Percentiles rank a stretch among this genome's conserved stretches.
phyloP scores from a whole-genome alignment of 1,284 basidiomycete genomes.

The Malassezia cuniculi region DNA sequence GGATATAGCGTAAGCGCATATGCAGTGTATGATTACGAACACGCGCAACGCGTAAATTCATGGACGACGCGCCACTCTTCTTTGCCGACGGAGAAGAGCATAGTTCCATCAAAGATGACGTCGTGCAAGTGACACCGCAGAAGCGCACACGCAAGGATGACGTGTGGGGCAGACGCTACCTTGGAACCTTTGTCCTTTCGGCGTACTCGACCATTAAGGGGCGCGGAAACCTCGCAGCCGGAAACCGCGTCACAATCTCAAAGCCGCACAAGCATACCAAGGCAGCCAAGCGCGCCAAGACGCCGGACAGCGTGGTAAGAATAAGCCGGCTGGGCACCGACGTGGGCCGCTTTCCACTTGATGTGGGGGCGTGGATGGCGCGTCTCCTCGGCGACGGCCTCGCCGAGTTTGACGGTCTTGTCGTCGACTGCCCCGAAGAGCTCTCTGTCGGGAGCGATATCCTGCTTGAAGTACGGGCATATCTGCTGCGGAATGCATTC shows the following conservation, averaged over 20 bases:
- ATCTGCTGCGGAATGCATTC: conserved; percentile 15
- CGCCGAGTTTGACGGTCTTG: conserved; percentile 31
- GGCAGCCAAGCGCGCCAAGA: conserved; percentile 7
- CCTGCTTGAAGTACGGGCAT: conserved; percentile 35
- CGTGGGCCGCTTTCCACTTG: conserved; percentile 31
- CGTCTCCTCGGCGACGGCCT: conserved; percentile 33
- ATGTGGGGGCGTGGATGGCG: conserved; percentile 39
- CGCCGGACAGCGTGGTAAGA: conserved; percentile 14
- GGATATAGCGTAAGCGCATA: background rate
- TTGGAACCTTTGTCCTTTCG: conserved; percentile 38
- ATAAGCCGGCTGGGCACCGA: conserved; percentile 33
- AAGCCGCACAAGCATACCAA: conserved; percentile 23
- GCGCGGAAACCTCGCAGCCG: conserved; percentile 25
- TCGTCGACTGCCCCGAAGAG: conserved; percentile 33
- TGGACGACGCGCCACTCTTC: conserved; percentile 9
- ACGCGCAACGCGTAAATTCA: conserved; percentile 1
- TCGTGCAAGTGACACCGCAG: background rate
- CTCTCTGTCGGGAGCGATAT: conserved; percentile 37
- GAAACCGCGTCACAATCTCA: conserved; percentile 30
- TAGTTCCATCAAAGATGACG: background rate
- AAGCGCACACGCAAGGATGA: background rate
- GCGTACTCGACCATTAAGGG: conserved; percentile 41
- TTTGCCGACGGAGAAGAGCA: conserved; percentile 4
- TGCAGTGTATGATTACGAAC: background rate
- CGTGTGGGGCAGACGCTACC: conserved; percentile 17